These are phyloP conservation scores for Paralagenidium karlingii DNA, from an alignment of 352 stramenopile species.

Conservation along the genomic window DNA sequence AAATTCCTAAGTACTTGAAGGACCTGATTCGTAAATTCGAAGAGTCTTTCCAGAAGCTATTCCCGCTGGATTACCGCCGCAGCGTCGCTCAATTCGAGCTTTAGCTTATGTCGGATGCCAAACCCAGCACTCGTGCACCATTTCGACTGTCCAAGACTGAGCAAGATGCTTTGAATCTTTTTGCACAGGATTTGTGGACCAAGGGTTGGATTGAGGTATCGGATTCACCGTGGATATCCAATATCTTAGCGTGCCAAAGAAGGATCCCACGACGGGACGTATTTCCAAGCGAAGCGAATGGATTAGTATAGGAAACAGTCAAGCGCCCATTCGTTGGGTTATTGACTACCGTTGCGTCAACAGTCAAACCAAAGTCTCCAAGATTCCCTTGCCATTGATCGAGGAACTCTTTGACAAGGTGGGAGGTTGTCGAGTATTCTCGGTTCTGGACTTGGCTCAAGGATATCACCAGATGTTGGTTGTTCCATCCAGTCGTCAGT, in stretches of 20 bases:
- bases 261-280: conserved; percentile 6
- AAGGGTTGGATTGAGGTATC: conserved; percentile 9
- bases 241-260: conserved; percentile 12
- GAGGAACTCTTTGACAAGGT: conserved; percentile 12
- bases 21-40: neutral
- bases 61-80: neutral
- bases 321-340: conserved; percentile 4
- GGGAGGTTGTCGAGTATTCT: neutral
- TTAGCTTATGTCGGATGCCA: conserved; percentile 5
- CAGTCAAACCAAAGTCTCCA: conserved; percentile 5
- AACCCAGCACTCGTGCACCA: conserved; percentile 1
- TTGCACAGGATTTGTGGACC: conserved; percentile 2
- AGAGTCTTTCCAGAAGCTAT: neutral
- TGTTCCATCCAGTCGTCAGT: conserved; percentile 3
- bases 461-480: conserved; percentile 18
- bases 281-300: conserved; percentile 4
- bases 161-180: conserved; percentile 3
- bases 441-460: conserved; percentile 3
- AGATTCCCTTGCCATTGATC: conserved; percentile 11
- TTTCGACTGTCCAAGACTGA: conserved; percentile 6
- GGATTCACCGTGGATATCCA: conserved; percentile 8
- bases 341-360: conserved; percentile 9
- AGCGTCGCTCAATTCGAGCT: conserved; percentile 4
- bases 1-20: neutral
- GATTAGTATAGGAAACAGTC: conserved; percentile 1